phyloP scores from a whole-genome alignment of 257 asterid species.

The Nicotiana benthamiana region DNA sequence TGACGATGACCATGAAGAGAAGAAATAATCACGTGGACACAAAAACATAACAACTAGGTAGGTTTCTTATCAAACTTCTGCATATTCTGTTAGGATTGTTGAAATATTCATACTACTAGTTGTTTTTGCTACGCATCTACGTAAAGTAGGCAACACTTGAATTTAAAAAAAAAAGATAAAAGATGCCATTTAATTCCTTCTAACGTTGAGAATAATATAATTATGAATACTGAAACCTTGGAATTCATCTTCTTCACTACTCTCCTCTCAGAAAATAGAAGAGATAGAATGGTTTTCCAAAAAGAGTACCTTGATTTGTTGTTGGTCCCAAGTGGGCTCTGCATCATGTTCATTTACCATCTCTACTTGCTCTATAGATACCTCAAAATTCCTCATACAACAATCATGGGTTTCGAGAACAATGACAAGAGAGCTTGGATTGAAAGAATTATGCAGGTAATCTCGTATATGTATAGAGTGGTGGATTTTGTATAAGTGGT shows the following conservation, averaged over 20 bases:
- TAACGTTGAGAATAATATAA: neutral
- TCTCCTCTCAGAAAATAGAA: neutral
- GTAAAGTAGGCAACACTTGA: neutral
- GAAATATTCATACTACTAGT: neutral
- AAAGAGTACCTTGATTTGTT: constrained; percentile 7
- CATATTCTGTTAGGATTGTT: neutral
- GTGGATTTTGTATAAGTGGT: no score
- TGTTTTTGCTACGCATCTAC: neutral
- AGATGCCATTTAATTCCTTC: neutral
- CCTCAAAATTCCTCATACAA: neutral
- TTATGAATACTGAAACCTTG: neutral
- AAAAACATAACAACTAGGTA: neutral
- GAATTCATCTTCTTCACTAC: neutral
- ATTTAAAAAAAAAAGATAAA: neutral
- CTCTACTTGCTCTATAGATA: constrained; percentile 7
- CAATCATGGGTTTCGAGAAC: constrained; percentile 7
- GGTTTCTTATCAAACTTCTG: neutral
- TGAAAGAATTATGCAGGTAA: constrained; percentile 6
- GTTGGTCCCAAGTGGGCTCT: constrained; percentile 6
- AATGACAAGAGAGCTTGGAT: constrained; percentile 15
- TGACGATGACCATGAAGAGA: neutral
- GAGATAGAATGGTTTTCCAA: neutral
- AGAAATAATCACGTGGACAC: neutral
- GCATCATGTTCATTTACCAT: constrained; percentile 10
- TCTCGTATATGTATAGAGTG: neutral